Evolutionary conservation across 805 yeast species (phyloP).

Genomic region (Blastobotrys chiropterorum): DNA sequence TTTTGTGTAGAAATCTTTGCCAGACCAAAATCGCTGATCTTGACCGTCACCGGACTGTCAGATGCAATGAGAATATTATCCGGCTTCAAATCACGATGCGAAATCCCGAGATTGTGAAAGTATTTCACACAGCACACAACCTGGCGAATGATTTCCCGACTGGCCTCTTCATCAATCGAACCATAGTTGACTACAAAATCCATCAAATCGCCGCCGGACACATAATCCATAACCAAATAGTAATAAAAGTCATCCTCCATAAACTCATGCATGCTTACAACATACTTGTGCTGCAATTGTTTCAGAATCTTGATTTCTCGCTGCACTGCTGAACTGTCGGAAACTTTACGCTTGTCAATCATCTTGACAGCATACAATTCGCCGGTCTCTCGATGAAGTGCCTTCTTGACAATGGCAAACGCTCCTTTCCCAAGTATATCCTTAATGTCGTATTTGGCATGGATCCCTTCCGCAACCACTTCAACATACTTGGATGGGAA

Average conservation of each 20-base stretch:
- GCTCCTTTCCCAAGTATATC: slow-evolving; percentile 97
- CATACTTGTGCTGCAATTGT: slow-evolving; percentile 74
- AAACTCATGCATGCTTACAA: slow-evolving; percentile 75
- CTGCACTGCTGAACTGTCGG: slow-evolving; percentile 72
- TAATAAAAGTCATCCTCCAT: slow-evolving; percentile 77
- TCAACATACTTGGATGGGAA: slow-evolving; percentile 28
- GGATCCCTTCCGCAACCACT: slow-evolving; percentile 46
- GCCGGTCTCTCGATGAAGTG: slow-evolving; percentile 80
- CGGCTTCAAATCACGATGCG: slow-evolving; percentile 96
- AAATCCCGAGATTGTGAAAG: slow-evolving; percentile 83
- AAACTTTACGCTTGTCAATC: slow-evolving; percentile 71
- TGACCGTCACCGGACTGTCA: slow-evolving; percentile 86
- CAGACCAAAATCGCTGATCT: slow-evolving; percentile 92
- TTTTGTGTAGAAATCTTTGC: slow-evolving; percentile 85
- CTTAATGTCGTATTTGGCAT: slow-evolving; percentile 65
- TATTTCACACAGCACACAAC: slow-evolving; percentile 77
- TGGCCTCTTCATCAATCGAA: slow-evolving; percentile 78
- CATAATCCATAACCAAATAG: slow-evolving; percentile 91
- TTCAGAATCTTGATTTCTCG: slow-evolving; percentile 79
- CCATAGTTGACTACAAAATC: slow-evolving; percentile 94
- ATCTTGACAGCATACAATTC: slow-evolving; percentile 86
- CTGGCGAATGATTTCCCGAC: slow-evolving; percentile 80
- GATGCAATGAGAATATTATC: slow-evolving; percentile 88
- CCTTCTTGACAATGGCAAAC: slow-evolving; percentile 91
- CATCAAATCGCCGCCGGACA: slow-evolving; percentile 96